phyloP scores from a whole-genome alignment of 345 rosid genomes.

The Salix arbutifolia region DNA sequence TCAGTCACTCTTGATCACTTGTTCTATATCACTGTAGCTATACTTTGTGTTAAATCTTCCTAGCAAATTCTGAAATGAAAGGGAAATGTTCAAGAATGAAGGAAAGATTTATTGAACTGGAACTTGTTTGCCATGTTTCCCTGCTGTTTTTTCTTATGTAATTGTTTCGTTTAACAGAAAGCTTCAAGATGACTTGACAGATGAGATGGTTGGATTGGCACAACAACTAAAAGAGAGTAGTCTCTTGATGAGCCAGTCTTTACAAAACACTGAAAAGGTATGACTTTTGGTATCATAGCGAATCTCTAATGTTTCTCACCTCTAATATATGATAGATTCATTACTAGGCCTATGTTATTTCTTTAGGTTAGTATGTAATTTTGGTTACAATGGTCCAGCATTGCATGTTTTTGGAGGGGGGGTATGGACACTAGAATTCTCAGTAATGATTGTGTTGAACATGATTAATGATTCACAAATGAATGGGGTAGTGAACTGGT shows the following conservation, averaged over 20 bases:
- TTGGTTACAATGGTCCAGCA: not conserved
- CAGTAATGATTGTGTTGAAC: not conserved
- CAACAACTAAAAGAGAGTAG: slow-evolving; percentile 81
- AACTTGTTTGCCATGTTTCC: not conserved
- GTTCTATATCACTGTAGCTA: not conserved
- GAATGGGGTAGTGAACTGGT: not conserved
- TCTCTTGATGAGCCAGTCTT: slow-evolving; percentile 72
- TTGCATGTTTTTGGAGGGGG: not conserved
- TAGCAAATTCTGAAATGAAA: not conserved
- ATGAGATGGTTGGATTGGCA: slow-evolving; percentile 95
- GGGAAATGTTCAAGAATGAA: not conserved
- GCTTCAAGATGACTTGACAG: slow-evolving; percentile 80
- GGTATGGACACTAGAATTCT: not conserved
- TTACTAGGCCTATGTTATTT: no score
- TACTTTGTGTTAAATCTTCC: not conserved
- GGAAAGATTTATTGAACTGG: not conserved
- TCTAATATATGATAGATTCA: no score
- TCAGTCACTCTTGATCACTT: not conserved
- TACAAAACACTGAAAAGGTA: slow-evolving; percentile 78
- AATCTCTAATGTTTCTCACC: not conserved
- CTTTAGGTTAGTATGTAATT: not conserved
- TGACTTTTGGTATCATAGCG: not conserved
- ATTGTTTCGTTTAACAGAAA: slow-evolving; percentile 34
- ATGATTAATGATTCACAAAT: not conserved
- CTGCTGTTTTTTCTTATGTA: not conserved